A percentile compares a stretch with the other conserved stretches of the same genome.
Evolutionary conservation across 78 protist genomes (phyloP).

Genomic region (Dictyostelium intermedium): DNA sequence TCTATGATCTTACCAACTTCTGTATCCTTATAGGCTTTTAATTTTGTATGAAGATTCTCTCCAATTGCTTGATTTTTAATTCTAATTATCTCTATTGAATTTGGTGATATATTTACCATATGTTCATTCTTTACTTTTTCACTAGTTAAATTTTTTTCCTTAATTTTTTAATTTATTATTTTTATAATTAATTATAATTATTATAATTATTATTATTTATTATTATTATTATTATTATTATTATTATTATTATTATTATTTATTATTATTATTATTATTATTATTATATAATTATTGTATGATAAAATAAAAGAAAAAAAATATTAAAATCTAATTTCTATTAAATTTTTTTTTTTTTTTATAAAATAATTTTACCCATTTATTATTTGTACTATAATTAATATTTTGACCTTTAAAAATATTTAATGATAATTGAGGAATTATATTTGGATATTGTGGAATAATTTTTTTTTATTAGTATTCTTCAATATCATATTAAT

Average conservation of each 20-base stretch:
- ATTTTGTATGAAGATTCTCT: slow-evolving; percentile 3
- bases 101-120: neutral
- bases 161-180: too few relatives aligned
- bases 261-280: neutral
- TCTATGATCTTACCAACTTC: slow-evolving; percentile 19
- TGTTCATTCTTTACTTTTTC: too few relatives aligned
- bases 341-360: neutral
- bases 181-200: too few relatives aligned
- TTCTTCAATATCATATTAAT: neutral
- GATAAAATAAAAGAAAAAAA: neutral
- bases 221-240: too few relatives aligned
- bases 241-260: too few relatives aligned
- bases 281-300: neutral
- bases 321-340: neutral
- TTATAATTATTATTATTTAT: too few relatives aligned
- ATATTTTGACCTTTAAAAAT: neutral
- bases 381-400: neutral
- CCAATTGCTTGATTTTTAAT: neutral
- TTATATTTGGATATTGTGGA: neutral
- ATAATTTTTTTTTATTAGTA: neutral
- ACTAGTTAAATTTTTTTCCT: neutral
- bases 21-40: neutral
- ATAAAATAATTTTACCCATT: neutral
- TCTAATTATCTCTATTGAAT: neutral
- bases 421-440: neutral